These are phyloP conservation scores for Monilinia fructicola DNA, from an alignment of 2,329 filamentous ascomycete species.

Conservation along the genomic window DNA sequence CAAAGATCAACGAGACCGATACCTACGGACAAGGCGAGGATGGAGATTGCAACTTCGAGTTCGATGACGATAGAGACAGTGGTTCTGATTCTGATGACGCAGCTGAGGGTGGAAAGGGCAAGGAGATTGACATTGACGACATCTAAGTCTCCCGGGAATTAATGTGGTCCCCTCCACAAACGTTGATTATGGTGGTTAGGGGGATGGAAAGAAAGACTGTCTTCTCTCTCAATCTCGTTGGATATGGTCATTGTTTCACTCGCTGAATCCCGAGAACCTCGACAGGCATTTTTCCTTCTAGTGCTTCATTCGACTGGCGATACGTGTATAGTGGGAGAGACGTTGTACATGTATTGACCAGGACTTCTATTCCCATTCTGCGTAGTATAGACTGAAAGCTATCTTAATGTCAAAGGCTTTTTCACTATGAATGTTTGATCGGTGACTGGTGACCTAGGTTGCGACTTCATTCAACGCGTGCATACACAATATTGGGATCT, in stretches of 20 bases:
- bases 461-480: neutral
- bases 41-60: constrained; percentile 97
- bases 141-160: constrained; percentile 57
- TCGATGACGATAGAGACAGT: constrained; percentile 82
- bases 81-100: constrained; percentile 53
- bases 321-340: constrained; percentile 50
- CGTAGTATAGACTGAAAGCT: constrained; percentile 5
- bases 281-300: constrained; percentile 40
- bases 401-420: neutral
- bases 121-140: constrained; percentile 93
- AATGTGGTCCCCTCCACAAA: constrained; percentile 8
- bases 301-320: constrained; percentile 34
- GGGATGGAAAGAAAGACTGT: constrained; percentile 51
- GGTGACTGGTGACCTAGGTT: neutral
- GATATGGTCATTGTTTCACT: constrained; percentile 30
- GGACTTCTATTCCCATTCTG: constrained; percentile 28
- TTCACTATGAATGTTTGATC: neutral
- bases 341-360: constrained; percentile 43
- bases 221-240: constrained; percentile 60
- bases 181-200: constrained; percentile 18
- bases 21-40: constrained; percentile 89
- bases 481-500: neutral
- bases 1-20: constrained; percentile 99
- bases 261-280: constrained; percentile 39
- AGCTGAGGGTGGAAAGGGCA: constrained; percentile 53